Conservation (phyloP, 345 rosid species). For the Isatis tinctoria region DNA sequence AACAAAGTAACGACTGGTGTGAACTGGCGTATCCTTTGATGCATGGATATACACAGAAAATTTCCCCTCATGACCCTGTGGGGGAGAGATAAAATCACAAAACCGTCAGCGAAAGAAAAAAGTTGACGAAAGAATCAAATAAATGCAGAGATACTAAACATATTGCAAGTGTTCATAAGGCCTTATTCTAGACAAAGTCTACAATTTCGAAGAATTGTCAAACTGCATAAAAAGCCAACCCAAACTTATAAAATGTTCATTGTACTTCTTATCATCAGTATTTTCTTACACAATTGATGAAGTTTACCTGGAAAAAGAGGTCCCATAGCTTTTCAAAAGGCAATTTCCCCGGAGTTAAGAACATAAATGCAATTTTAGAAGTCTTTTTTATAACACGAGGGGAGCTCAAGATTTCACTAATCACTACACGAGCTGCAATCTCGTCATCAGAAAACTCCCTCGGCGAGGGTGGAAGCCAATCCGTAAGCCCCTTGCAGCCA, state of each 20-base stretch:
- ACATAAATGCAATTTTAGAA: slow-evolving; percentile 90
- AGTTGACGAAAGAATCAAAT: background rate
- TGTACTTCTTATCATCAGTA: background rate
- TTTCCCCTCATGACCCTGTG: slow-evolving; percentile 79
- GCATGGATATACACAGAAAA: slow-evolving; percentile 83
- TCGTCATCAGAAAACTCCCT: slow-evolving; percentile 79
- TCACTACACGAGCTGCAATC: slow-evolving; percentile 65
- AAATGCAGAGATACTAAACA: background rate
- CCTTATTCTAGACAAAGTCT: background rate
- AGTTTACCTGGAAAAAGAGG: slow-evolving; percentile 64
- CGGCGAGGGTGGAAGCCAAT: slow-evolving; percentile 93
- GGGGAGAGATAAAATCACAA: background rate
- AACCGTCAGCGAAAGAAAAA: background rate
- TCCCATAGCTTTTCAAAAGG: slow-evolving; percentile 98
- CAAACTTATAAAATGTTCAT: background rate
- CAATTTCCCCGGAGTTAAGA: slow-evolving; percentile 81
- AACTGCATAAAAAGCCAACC: background rate
- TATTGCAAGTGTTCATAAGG: background rate
- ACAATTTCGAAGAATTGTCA: background rate
- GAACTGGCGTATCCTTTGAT: slow-evolving; percentile 70
- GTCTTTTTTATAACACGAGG: slow-evolving; percentile 50
- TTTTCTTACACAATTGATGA: background rate
- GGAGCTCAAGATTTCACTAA: slow-evolving; percentile 59
- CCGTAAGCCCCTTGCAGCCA: slow-evolving; percentile 76
- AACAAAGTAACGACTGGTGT: slow-evolving; percentile 66